Base-by-base conservation (phyloP, 2,329 filamentous ascomycete species). In the Calonectria pteridis region DNA sequence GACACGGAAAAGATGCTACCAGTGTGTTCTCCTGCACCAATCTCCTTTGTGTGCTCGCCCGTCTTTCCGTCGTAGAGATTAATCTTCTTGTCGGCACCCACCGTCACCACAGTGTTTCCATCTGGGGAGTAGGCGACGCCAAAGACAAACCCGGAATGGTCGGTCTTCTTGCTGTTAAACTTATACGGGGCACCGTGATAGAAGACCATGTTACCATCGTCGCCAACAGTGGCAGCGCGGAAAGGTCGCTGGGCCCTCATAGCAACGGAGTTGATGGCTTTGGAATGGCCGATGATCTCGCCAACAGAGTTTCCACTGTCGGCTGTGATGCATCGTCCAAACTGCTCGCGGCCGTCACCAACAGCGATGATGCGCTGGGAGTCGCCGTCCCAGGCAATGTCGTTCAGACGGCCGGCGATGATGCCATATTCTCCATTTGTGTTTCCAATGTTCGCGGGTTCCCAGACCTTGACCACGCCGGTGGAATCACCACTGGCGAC, bases 1-100 rank as follows among this genome's bases (percentile, higher is more conserved):
- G 94, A 95, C 6, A 98, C 92, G 28, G 93, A 93, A 82, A 98
- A 98, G 72, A 99, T 97, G 83, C 95, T 98, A 62, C 97, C 97
- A 7, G 93, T 96, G 84, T 99, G 97, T 77, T 92, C 93, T n/a
- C 92, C 93, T 77, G 96, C 93, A 13, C 94, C 94, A 79, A 99
- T 93, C 78, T 94, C 90, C 73, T 88, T 90, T 55, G 92, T 94
- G 1, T 93, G 90, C 82, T 98, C 95, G 35, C 97, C 97, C 20
- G 95, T 98, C 89, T 98, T 98, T 75, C 96, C 97, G 83, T 99
- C 95, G 83, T 98, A 99, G 13, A 99, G 88, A 88, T 97, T 97
- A 77, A 99, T 98, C 82, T 91, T 92, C 83, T 93, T 93, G 85
- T 99, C 97, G n/a, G 94, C 95, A 46, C 97, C 96, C 2, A 98